Conservation (phyloP, 2,329 filamentous ascomycete genomes). For the Diaporthe destruens region DNA sequence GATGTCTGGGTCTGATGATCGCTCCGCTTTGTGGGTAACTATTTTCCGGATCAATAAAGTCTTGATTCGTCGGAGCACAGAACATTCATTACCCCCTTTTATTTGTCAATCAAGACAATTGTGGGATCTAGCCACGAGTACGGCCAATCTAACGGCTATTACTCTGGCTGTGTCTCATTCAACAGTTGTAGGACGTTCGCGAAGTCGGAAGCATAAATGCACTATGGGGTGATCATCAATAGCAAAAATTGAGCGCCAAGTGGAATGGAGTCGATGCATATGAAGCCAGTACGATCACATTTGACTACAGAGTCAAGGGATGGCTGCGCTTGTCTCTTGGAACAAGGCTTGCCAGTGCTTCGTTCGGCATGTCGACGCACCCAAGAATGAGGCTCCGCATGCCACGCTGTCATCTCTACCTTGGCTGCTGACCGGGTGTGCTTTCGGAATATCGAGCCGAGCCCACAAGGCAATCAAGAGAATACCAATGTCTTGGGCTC, state of each 20-base stretch:
- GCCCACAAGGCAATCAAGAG: background rate
- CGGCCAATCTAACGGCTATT: too few species aligned
- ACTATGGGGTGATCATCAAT: too few species aligned
- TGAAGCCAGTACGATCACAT: background rate
- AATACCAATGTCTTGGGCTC: background rate
- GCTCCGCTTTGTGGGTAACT: background rate
- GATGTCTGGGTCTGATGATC: background rate
- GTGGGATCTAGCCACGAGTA: background rate
- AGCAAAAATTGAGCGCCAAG: too few species aligned
- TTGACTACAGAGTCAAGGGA: too few species aligned
- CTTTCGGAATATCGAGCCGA: constrained; percentile 13
- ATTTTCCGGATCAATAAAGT: background rate
- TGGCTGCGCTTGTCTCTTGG: background rate
- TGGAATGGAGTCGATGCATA: too few species aligned
- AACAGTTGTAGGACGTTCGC: too few species aligned
- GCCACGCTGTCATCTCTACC: background rate
- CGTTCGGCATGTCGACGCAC: background rate
- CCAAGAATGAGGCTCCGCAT: constrained; percentile 25
- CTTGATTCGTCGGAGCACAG: background rate
- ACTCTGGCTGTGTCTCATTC: too few species aligned
- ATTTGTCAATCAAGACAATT: background rate
- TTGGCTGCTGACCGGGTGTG: background rate
- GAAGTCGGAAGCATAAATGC: too few species aligned
- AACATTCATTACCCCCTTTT: too few species aligned
- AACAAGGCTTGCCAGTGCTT: background rate